Conservation (phyloP, 768 basidiomycete species). For the Leccinellum albellum region DNA sequence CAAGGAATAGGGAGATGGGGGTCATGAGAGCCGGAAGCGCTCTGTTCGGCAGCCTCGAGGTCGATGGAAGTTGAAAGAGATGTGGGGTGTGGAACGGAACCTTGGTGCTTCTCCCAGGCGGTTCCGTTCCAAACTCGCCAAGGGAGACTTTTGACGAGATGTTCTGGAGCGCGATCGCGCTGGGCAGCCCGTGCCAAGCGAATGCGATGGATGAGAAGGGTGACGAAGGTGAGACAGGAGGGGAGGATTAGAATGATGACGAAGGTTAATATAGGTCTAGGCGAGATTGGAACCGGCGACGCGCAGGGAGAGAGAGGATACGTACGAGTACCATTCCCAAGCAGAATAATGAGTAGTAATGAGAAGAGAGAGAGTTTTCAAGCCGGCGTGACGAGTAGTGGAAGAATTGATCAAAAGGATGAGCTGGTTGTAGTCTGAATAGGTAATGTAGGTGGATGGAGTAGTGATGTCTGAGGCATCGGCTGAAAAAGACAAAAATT, state of each 20-base stretch:
- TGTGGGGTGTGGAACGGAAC: conserved; percentile 23
- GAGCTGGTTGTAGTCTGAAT: conserved; percentile 72
- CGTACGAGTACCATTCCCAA: conserved; percentile 93
- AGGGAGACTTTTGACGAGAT: conserved; percentile 71
- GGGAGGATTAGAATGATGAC: conserved; percentile 87
- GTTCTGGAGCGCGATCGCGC: conserved; percentile 80
- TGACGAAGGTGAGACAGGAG: conserved; percentile 82
- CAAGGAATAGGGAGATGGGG: conserved; percentile 48
- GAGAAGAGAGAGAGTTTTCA: conserved; percentile 70
- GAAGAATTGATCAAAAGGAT: conserved; percentile 65
- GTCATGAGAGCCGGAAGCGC: conserved; percentile 24
- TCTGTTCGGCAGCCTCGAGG: conserved; percentile 36
- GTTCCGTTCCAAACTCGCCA: conserved; percentile 81
- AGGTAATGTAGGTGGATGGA: conserved; percentile 84
- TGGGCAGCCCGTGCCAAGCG: conserved; percentile 79
- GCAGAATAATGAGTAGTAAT: conserved; percentile 77
- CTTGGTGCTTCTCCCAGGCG: conserved; percentile 76
- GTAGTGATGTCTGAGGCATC: conserved; percentile 84
- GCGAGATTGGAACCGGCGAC: conserved; percentile 7
- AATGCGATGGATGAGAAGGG: conserved; percentile 84
- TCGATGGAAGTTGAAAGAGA: conserved; percentile 26
- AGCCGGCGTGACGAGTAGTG: conserved; percentile 75
- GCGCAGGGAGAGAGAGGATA: conserved; percentile 1
- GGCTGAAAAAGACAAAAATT: conserved; percentile 38
- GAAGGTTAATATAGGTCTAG: conserved; percentile 80